Percentiles rank a stretch among this genome's conserved stretches.
Conservation (phyloP, 2,329 filamentous ascomycete genomes). For the Aspergillus sp. region DNA sequence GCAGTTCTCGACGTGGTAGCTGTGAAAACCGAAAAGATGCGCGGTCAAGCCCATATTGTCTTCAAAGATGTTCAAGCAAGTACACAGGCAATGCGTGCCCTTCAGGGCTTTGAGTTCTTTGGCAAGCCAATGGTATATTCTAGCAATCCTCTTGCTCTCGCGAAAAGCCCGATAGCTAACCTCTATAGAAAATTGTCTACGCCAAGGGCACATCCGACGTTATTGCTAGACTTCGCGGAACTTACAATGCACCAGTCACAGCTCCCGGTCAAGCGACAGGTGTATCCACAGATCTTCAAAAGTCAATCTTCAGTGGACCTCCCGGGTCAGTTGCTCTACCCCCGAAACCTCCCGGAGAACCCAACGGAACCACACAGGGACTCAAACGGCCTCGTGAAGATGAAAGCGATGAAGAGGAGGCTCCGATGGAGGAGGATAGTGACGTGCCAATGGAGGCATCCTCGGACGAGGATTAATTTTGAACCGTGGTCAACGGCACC, state of each 20-base stretch:
- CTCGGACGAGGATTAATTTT: conserved; percentile 70
- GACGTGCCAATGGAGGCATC: conserved; percentile 73
- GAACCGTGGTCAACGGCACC: conserved; percentile 4
- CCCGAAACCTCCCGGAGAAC: conserved; percentile 55
- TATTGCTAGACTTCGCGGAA: conserved; percentile 88
- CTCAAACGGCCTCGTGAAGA: conserved; percentile 74
- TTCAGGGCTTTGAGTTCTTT: conserved; percentile 85
- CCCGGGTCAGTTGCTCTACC: conserved; percentile 49
- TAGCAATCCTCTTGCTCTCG: not conserved
- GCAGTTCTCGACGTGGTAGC: conserved; percentile 90
- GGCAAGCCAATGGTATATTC: conserved; percentile 80
- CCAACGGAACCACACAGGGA: conserved; percentile 51
- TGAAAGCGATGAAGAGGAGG: conserved; percentile 57
- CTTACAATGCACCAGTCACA: conserved; percentile 71
- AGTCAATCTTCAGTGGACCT: conserved; percentile 76
- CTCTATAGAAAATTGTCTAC: conserved; percentile 79
- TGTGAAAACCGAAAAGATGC: conserved; percentile 88
- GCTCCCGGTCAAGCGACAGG: conserved; percentile 57
- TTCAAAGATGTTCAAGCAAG: conserved; percentile 90
- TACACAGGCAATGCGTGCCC: conserved; percentile 87
- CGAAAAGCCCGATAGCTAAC: conserved; percentile 6
- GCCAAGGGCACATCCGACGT: conserved; percentile 87
- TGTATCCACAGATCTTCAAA: conserved; percentile 74
- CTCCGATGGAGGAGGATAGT: conserved; percentile 68
- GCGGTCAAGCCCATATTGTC: conserved; percentile 91